Evolutionary conservation across 352 stramenopile genomes (phyloP).

Genomic region (Phytophthora nicotianae): DNA sequence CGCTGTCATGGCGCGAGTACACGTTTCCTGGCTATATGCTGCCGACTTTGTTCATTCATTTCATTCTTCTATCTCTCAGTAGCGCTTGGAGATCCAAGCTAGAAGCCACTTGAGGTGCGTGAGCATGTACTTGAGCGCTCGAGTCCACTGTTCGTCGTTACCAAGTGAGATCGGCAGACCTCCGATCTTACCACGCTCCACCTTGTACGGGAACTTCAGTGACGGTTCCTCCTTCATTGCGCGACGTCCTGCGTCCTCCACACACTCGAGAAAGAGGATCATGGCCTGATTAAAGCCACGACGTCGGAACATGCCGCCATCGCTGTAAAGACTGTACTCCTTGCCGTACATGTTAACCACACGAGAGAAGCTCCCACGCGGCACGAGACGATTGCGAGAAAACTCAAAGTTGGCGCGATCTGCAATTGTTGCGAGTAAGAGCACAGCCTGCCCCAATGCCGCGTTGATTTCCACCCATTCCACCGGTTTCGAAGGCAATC

Average conservation of each 20-base stretch:
- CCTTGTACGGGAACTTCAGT: constrained; percentile 91
- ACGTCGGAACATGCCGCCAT: constrained; percentile 87
- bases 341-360: constrained; percentile 87
- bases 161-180: constrained; percentile 86
- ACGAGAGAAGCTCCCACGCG: constrained; percentile 86
- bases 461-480: constrained; percentile 93
- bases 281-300: constrained; percentile 93
- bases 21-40: constrained; percentile 26
- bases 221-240: constrained; percentile 89
- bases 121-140: constrained; percentile 92
- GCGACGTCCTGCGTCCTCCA: constrained; percentile 84
- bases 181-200: constrained; percentile 90
- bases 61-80: constrained; percentile 34
- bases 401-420: constrained; percentile 86
- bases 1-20: constrained; percentile 14
- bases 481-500: constrained; percentile 79
- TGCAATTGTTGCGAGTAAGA: constrained; percentile 85
- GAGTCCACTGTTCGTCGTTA: constrained; percentile 93
- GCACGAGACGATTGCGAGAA: constrained; percentile 80
- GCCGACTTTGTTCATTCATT: constrained; percentile 31
- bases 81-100: constrained; percentile 91
- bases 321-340: constrained; percentile 81
- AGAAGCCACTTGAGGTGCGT: constrained; percentile 94
- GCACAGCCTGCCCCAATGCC: constrained; percentile 81
- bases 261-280: constrained; percentile 90